Evolutionary conservation across 371 early-diverging fungal genomes (phyloP).

Genomic region (Mortierella sp.): DNA sequence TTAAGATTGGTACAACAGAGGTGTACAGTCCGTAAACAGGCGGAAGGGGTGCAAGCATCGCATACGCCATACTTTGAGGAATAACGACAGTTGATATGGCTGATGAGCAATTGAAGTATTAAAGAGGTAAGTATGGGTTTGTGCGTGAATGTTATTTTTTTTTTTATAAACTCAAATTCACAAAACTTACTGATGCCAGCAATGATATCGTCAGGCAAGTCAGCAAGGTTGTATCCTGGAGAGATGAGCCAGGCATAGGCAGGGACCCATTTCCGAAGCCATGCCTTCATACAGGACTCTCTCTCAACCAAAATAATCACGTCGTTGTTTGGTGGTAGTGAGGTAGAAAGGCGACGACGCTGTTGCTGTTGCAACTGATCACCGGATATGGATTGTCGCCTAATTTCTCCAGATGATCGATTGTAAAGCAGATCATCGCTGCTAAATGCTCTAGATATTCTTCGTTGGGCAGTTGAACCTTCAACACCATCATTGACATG

Average conservation of each 20-base stretch:
- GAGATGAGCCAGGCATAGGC: conserved; percentile 53
- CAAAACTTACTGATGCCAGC: conserved; percentile 56
- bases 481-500: conserved; percentile 53
- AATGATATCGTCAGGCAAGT: conserved; percentile 56
- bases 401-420: not conserved
- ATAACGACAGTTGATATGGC: conserved; percentile 65
- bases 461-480: conserved; percentile 34
- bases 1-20: conserved; percentile 60
- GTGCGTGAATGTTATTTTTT: conserved; percentile 1
- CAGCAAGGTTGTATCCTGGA: conserved; percentile 47
- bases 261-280: conserved; percentile 47
- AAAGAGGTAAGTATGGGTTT: not conserved
- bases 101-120: conserved; percentile 4
- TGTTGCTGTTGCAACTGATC: not conserved
- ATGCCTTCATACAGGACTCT: conserved; percentile 43
- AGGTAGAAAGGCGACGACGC: not conserved
- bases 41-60: conserved; percentile 64
- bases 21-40: conserved; percentile 69
- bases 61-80: conserved; percentile 72
- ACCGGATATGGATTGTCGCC: not conserved
- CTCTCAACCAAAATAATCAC: not conserved
- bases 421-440: conserved; percentile 7
- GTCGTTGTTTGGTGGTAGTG: not conserved
- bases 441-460: conserved; percentile 42
- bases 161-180: not conserved